These are phyloP conservation scores for Diaporthe sp. DNA, from an alignment of 2,329 filamentous ascomycete species.

Conservation along the genomic window DNA sequence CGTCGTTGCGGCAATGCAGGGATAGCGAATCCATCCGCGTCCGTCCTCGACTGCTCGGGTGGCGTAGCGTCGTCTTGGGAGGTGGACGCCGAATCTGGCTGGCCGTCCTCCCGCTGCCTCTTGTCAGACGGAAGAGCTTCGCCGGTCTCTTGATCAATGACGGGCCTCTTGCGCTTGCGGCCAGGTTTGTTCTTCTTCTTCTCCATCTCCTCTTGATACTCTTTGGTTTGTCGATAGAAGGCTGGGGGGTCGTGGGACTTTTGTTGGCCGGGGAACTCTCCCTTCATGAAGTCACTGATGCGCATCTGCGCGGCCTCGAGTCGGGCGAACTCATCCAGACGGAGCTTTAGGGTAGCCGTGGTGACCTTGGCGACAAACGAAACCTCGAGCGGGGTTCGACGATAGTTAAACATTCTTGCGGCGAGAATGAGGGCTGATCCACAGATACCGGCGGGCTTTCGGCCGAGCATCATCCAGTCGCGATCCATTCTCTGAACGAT, in stretches of 20 bases:
- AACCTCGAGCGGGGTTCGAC: slow-evolving; percentile 90
- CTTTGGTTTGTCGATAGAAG: slow-evolving; percentile 77
- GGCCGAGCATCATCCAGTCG: slow-evolving; percentile 97
- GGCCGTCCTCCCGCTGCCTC: slow-evolving; percentile 15
- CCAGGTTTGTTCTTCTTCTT: slow-evolving; percentile 56
- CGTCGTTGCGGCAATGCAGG: slow-evolving; percentile 62
- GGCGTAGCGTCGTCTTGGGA: slow-evolving; percentile 51
- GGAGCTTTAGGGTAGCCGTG: slow-evolving; percentile 91
- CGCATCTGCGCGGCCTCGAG: slow-evolving; percentile 89
- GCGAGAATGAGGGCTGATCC: slow-evolving; percentile 95
- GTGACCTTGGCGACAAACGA: slow-evolving; percentile 99
- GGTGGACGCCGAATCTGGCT: background rate
- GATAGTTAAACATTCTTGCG: slow-evolving; percentile 98
- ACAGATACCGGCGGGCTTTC: slow-evolving; percentile 92
- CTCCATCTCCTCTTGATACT: slow-evolving; percentile 68
- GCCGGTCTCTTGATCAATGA: slow-evolving; percentile 47
- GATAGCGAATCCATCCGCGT: slow-evolving; percentile 79
- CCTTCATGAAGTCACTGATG: slow-evolving; percentile 77
- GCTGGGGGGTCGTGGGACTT: slow-evolving; percentile 89
- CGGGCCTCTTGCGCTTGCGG: slow-evolving; percentile 61
- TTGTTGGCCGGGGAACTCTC: slow-evolving; percentile 51
- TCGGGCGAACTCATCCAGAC: slow-evolving; percentile 90
- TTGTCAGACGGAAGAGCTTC: slow-evolving; percentile 48
- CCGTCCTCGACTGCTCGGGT: slow-evolving; percentile 52
- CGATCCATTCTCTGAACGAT: slow-evolving; percentile 94